Conservation (phyloP, 2,329 filamentous ascomycete species). For the Nigrospora oryzae region DNA sequence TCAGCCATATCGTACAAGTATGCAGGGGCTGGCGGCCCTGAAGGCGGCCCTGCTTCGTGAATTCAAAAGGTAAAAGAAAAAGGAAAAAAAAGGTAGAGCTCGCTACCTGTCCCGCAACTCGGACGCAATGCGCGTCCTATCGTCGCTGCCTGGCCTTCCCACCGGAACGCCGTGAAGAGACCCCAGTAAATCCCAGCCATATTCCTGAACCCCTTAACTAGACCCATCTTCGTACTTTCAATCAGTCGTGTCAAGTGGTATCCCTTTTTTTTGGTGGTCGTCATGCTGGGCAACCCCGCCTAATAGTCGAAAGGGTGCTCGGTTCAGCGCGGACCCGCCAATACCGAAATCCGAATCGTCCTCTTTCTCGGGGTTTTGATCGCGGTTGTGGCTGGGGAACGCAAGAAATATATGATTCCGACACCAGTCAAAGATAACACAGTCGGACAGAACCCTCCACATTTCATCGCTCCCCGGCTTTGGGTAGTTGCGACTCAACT, state of each 20-base stretch:
- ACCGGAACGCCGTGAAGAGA: background rate
- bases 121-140: too few relatives aligned
- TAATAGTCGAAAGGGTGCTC: too few relatives aligned
- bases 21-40: background rate
- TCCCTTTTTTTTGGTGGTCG: background rate
- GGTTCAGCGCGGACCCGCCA: too few relatives aligned
- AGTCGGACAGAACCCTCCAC: background rate
- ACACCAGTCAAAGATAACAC: background rate
- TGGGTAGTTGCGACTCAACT: constrained; percentile 44
- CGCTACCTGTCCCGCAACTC: background rate
- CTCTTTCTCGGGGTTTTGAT: too few relatives aligned
- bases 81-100: background rate
- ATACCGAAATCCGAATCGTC: too few relatives aligned
- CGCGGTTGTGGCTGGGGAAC: too few relatives aligned
- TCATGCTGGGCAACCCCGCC: background rate
- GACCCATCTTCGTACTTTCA: background rate
- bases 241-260: background rate
- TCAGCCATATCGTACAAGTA: background rate
- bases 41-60: background rate
- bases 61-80: background rate
- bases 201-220: background rate
- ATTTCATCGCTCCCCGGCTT: constrained; percentile 15
- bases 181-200: background rate
- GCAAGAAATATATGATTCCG: constrained; percentile 1
- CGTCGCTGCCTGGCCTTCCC: background rate